Percentiles rank a stretch among this genome's conserved stretches.
Evolutionary conservation across 1,284 basidiomycete species (phyloP).

Genomic region (Chalciporus sp.): DNA sequence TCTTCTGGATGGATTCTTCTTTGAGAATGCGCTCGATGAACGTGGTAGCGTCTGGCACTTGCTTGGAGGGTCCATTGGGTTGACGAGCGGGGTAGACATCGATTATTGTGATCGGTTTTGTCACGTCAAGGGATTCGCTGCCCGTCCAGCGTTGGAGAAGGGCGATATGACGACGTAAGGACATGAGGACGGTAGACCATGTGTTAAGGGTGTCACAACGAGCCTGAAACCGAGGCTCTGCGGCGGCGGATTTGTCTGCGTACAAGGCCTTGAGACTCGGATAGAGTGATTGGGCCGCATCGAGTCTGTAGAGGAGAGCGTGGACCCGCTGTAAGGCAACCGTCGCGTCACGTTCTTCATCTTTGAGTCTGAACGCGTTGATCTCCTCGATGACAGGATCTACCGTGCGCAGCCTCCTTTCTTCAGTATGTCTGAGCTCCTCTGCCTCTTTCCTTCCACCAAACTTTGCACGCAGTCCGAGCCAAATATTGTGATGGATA

Average conservation of each 20-base stretch:
- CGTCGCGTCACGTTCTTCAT: conserved; percentile 45
- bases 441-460: conserved; percentile 81
- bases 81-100: conserved; percentile 42
- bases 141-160: conserved; percentile 91
- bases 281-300: conserved; percentile 86
- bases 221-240: conserved; percentile 67
- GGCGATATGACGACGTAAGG: conserved; percentile 75
- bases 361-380: conserved; percentile 63
- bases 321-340: conserved; percentile 74
- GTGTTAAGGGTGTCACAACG: conserved; percentile 87
- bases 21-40: conserved; percentile 96
- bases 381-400: conserved; percentile 87
- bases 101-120: conserved; percentile 66
- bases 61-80: conserved; percentile 39
- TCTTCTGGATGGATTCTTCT: conserved; percentile 92
- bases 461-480: conserved; percentile 87
- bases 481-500: conserved; percentile 77
- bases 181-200: conserved; percentile 84
- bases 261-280: conserved; percentile 83
- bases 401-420: conserved; percentile 78
- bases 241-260: conserved; percentile 73
- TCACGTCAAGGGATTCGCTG: conserved; percentile 87
- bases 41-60: conserved; percentile 60
- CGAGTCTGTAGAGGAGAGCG: conserved; percentile 75
- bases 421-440: conserved; percentile 81